Evolutionary conservation across 1,284 basidiomycete genomes (phyloP).

Genomic region (Pulveroboletus sp.): DNA sequence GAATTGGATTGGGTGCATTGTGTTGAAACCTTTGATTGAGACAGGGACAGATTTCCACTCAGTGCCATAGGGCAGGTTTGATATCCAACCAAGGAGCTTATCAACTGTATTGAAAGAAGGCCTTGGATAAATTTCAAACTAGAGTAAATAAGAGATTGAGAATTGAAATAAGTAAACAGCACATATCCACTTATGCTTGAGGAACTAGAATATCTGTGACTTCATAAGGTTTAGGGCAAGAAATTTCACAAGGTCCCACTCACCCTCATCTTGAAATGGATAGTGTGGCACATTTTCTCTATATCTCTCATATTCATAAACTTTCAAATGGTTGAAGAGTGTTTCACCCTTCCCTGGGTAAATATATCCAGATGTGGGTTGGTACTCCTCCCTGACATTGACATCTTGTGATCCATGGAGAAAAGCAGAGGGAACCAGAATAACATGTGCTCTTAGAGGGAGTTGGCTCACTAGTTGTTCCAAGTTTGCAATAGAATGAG

Average conservation of each 20-base stretch:
- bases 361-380: background rate
- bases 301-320: background rate
- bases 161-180: no score
- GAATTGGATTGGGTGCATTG: no score
- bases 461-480: background rate
- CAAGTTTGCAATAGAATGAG: background rate
- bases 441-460: background rate
- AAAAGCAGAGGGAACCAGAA: background rate
- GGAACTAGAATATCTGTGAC: no score
- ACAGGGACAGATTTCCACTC: no score
- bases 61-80: no score
- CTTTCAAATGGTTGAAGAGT: background rate
- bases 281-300: background rate
- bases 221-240: background rate
- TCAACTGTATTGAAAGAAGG: no score
- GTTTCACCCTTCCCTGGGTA: background rate
- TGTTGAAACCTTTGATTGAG: no score
- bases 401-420: background rate
- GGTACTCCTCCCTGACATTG: background rate
- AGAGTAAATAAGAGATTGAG: no score
- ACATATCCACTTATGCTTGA: no score
- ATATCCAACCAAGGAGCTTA: no score
- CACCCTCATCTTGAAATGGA: background rate
- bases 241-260: background rate
- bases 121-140: no score